Base-by-base conservation (phyloP, 2,329 filamentous ascomycete species). In the Aspergillus sp. region DNA sequence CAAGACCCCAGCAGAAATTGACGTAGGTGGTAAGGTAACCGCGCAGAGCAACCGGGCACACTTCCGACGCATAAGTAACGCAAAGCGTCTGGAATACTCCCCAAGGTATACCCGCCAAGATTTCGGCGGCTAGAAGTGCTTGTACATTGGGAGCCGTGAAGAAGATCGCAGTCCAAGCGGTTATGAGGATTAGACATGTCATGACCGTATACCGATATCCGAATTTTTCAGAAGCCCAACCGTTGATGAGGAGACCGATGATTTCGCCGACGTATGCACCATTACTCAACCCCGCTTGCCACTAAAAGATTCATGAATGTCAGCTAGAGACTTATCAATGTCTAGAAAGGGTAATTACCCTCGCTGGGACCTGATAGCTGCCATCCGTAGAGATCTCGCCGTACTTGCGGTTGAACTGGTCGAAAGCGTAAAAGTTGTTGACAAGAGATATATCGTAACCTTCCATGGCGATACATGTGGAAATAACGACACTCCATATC, bases 401-500 rank as follows among this genome's bases (percentile, higher is more conserved):
- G 59, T 81, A 81, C 53, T 79, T 80, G 48, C 64, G 64, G 57
- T 76, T 79, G 67, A 80, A 81, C 54, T 74, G 71, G 0, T 71
- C 68, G 57, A 80, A 79, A 65, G 71, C 78, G 79, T 87, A 93
- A 72, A 95, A 92, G 77, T 93, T 93, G 80, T 89, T 92, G 70
- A 95, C 87, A 57, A 96, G 81, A 70, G 87, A 89, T 61, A 95
- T 83, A 73, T 96, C 92, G 79, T 93, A 96, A 38, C 91, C 92
- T 77, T 96, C 92, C 93, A 97, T 97, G 70, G 87, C 87, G 71
- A 96, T 95, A 74, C 91, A 93, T 0, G 91, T 94, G n/a, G 90
- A 94, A 76, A 97, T 93, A 62, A 96, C 81, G 54, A 96, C 72
- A 69, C 89, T 92, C 91, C 92, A 97, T 23, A 81, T 84, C 60